A percentile compares a stretch with the other conserved stretches of the same genome.
Conservation (phyloP, 2,329 filamentous ascomycete genomes). For the Polychaeton citri region DNA sequence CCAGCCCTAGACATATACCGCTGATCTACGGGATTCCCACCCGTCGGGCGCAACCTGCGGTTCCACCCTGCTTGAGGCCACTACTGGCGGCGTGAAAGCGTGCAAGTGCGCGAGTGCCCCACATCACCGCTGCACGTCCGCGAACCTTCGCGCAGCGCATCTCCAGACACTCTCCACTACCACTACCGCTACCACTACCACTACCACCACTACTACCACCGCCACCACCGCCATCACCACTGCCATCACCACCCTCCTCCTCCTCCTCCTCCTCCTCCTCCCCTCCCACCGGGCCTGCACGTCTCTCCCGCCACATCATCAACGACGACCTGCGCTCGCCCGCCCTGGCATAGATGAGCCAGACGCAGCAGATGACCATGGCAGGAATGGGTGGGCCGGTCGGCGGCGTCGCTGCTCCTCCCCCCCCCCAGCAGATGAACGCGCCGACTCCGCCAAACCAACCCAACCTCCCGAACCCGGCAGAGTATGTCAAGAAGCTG, state of each 20-base stretch:
- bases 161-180: no score
- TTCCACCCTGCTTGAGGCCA: no score
- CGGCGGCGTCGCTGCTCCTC: slow-evolving; percentile 37
- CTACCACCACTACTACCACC: no score
- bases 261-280: background rate
- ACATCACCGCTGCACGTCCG: background rate
- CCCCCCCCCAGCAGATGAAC: slow-evolving; percentile 10
- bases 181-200: no score
- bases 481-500: slow-evolving; percentile 49
- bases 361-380: slow-evolving; percentile 58
- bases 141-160: background rate
- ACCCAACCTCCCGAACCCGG: slow-evolving; percentile 18
- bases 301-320: background rate
- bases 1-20: no score
- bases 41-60: no score
- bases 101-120: background rate
- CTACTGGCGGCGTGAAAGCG: no score
- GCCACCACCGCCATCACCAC: no score
- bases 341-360: slow-evolving; percentile 30
- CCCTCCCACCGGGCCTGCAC: slow-evolving; percentile 1
- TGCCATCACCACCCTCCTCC: slow-evolving; percentile 1
- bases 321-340: background rate
- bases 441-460: slow-evolving; percentile 17
- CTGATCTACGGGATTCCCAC: no score
- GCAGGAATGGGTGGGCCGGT: slow-evolving; percentile 51